Evolutionary conservation across 1,284 basidiomycete genomes (phyloP), one percentile per base, ranked within the genome.

Genomic region (Caloboletus firmus): DNA sequence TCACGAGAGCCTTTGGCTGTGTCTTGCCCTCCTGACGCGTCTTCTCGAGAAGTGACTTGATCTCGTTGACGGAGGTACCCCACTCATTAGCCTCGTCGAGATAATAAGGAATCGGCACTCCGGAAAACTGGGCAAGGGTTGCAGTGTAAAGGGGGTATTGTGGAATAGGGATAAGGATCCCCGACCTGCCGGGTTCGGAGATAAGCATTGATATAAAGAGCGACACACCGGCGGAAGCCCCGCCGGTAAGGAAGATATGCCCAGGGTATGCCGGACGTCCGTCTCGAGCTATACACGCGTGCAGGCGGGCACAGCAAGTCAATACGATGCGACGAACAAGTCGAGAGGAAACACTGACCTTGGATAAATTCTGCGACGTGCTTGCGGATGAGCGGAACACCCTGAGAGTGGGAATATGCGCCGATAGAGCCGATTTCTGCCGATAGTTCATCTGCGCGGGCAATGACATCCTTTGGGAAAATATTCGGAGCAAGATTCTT

Each of bases 101-200:
- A 71, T 91, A 85, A 76, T 99, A 99, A 0, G 92, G 90, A 39
- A 98, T 76, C 0, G 93, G 77, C n/a, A 83, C 77, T 22, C 95
- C 95, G 45, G 81, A 78, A 72, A 85, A 86, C 65, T 95, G 87
- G 0, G 95, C 91, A 47, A 99, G 86, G 0, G 95, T 89, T 22
- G 96, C 96, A 42, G 95, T 97, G 75, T 98, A 98, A 17, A 99
- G 81, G 1, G 96, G 96, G 71, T 99, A 99, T 77, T 99, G 96
- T 1, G 96, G 96, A 60, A 99, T 98, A 24, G 96, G 96, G 67
- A 99, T 98, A 57, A 96, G 80, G 62, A 96, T 82, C 10, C 92
- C 94, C 47, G 84, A 82, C 20, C 79, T 78, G 17, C 81, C 79
- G 5, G 81, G 77, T 26, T 80, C 74, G 11, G 76, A 67, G 64